Percentiles rank a stretch among this genome's conserved stretches.
Evolutionary conservation across 2,329 filamentous ascomycete species (phyloP).

Genomic region (Alternaria metachromatica): DNA sequence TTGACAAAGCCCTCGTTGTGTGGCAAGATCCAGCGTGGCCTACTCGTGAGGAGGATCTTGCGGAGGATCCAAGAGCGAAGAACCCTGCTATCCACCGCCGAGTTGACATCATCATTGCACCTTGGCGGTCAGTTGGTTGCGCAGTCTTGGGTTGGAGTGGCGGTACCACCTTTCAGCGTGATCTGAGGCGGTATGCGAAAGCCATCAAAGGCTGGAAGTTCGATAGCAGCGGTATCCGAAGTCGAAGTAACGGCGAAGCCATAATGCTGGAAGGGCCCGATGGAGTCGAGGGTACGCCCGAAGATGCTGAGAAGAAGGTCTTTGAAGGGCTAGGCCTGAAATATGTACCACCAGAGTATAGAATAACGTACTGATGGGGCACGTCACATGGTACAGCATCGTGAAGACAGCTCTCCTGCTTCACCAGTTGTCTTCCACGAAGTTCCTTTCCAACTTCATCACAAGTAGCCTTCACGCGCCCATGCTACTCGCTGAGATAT

Average conservation of each 20-base stretch:
- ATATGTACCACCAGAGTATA: constrained; percentile 52
- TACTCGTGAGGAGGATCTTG: constrained; percentile 46
- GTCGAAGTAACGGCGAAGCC: constrained; percentile 71
- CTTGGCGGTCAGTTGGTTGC: constrained; percentile 88
- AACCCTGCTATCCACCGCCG: constrained; percentile 80
- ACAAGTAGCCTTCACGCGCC: background rate
- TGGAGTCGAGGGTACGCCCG: constrained; percentile 60
- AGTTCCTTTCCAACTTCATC: background rate
- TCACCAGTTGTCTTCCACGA: background rate
- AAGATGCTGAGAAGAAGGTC: constrained; percentile 77
- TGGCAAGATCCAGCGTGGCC: constrained; percentile 75
- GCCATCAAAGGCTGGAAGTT: constrained; percentile 78
- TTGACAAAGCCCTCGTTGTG: constrained; percentile 91
- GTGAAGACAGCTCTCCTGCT: background rate
- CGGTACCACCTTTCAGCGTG: constrained; percentile 87
- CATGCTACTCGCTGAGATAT: background rate
- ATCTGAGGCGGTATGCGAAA: constrained; percentile 81
- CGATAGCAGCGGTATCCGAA: constrained; percentile 85
- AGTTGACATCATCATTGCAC: constrained; percentile 89
- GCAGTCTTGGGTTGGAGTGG: constrained; percentile 89
- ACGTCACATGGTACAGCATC: background rate
- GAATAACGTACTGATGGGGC: constrained; percentile 52
- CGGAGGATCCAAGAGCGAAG: constrained; percentile 51
- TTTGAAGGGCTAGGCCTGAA: constrained; percentile 76
- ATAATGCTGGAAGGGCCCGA: constrained; percentile 67